Percentiles rank a stretch among this genome's conserved stretches.
Evolutionary conservation across 2,329 filamentous ascomycete genomes (phyloP).

Genomic region (Cercospora berteroae): DNA sequence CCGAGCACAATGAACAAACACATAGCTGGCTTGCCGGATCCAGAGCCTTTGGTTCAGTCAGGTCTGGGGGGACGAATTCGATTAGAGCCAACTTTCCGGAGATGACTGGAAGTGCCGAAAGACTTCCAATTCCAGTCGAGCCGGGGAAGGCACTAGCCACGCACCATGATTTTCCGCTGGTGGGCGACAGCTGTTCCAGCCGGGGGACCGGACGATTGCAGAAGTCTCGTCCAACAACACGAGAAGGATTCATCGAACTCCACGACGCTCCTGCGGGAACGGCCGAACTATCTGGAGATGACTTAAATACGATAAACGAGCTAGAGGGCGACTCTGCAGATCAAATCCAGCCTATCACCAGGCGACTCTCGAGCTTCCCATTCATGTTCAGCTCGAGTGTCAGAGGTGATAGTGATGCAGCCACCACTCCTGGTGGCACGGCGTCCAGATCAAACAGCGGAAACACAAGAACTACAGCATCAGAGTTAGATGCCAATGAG

Average conservation of each 20-base stretch:
- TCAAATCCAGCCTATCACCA: background rate
- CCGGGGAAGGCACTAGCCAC: background rate
- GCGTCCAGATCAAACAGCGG: slow-evolving; percentile 9
- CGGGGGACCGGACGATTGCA: slow-evolving; percentile 8
- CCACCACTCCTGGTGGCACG: background rate
- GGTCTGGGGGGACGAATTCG: background rate
- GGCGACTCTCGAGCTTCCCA: slow-evolving; percentile 11
- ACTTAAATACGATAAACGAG: slow-evolving; percentile 11
- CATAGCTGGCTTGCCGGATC: slow-evolving; percentile 10
- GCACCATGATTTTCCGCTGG: background rate
- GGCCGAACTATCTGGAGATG: slow-evolving; percentile 10
- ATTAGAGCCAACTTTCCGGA: slow-evolving; percentile 7
- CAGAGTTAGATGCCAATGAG: slow-evolving; percentile 5
- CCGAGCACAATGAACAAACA: background rate
- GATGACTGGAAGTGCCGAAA: slow-evolving; percentile 10
- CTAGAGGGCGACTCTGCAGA: slow-evolving; percentile 11
- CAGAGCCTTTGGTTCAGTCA: background rate
- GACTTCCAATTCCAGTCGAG: slow-evolving; percentile 3
- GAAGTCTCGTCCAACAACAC: slow-evolving; percentile 11
- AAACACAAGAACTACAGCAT: background rate
- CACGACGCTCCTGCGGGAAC: background rate
- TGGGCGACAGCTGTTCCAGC: background rate
- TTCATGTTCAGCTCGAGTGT: slow-evolving; percentile 4
- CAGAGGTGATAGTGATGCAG: background rate
- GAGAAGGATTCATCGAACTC: slow-evolving; percentile 3